These are phyloP conservation scores for Monascus ruber DNA, from an alignment of 2,329 filamentous ascomycete genomes.

Conservation along the genomic window DNA sequence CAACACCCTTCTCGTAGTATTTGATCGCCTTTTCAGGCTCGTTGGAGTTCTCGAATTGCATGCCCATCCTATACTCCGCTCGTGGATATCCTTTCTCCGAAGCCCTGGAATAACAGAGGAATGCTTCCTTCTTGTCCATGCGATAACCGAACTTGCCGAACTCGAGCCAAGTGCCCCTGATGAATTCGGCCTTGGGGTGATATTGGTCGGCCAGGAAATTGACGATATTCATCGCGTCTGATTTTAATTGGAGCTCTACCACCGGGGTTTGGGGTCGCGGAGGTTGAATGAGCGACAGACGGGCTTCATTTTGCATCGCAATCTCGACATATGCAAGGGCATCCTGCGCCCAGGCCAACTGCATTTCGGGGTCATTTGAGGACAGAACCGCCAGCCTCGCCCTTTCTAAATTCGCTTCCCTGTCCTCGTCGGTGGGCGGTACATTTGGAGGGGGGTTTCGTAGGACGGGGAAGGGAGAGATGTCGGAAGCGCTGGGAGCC, in stretches of 20 bases:
- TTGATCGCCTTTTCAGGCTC: constrained; percentile 82
- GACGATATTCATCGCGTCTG: constrained; percentile 87
- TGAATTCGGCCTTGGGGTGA: constrained; percentile 88
- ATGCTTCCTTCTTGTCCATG: constrained; percentile 90
- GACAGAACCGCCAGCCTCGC: constrained; percentile 74
- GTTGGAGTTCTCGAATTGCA: constrained; percentile 94
- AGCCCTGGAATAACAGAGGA: constrained; percentile 73
- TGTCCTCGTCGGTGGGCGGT: constrained; percentile 85
- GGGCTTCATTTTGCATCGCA: constrained; percentile 61
- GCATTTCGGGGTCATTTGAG: constrained; percentile 91
- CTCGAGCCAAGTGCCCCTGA: constrained; percentile 92
- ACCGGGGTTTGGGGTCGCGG: constrained; percentile 67
- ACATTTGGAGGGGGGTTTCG: constrained; percentile 71
- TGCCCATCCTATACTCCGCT: constrained; percentile 93
- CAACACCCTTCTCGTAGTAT: constrained; percentile 76
- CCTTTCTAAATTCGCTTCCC: constrained; percentile 78
- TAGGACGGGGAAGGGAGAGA: constrained; percentile 85
- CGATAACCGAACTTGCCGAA: constrained; percentile 92
- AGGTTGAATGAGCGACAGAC: constrained; percentile 48
- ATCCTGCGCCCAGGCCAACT: constrained; percentile 93
- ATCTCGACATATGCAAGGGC: constrained; percentile 81
- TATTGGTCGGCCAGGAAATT: constrained; percentile 79
- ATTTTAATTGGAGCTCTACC: constrained; percentile 74
- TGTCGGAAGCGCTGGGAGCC: constrained; percentile 53
- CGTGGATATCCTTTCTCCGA: constrained; percentile 75